Evolutionary conservation across 2,329 filamentous ascomycete genomes (phyloP).

Genomic region (Ascochyta clinopodiicola): DNA sequence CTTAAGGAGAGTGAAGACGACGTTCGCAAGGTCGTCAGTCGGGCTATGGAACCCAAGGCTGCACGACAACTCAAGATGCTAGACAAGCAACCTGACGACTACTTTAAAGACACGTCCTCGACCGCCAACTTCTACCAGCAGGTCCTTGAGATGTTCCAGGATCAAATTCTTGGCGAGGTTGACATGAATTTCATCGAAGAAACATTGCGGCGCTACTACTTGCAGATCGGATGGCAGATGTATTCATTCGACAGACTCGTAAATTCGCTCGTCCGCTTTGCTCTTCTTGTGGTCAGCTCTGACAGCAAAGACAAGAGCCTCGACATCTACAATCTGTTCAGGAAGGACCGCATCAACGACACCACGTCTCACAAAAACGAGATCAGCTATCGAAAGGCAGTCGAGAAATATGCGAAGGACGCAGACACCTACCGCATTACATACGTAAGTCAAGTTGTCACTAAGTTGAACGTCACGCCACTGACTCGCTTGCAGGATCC

Average conservation of each 20-base stretch:
- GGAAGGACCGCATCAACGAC: conserved; percentile 78
- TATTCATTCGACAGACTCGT: conserved; percentile 93
- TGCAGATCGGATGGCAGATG: conserved; percentile 88
- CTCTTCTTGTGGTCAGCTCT: conserved; percentile 79
- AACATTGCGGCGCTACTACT: conserved; percentile 87
- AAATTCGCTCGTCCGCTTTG: conserved; percentile 79
- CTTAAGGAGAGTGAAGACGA: conserved; percentile 81
- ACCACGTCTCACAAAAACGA: conserved; percentile 90
- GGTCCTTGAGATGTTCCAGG: conserved; percentile 83
- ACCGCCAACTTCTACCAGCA: conserved; percentile 82
- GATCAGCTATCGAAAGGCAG: conserved; percentile 87
- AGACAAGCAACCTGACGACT: conserved; percentile 75
- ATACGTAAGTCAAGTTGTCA: conserved; percentile 72
- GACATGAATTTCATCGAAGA: conserved; percentile 88
- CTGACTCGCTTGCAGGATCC: conserved; percentile 45
- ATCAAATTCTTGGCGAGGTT: conserved; percentile 80
- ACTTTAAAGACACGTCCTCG: conserved; percentile 70
- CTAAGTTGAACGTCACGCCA: neutral
- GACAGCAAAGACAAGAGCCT: conserved; percentile 93
- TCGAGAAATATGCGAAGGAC: conserved; percentile 91
- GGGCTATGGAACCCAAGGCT: conserved; percentile 77
- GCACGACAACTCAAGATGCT: conserved; percentile 84
- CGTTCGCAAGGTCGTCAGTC: conserved; percentile 75
- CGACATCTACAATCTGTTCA: conserved; percentile 87
- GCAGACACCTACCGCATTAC: conserved; percentile 88